Evolutionary conservation across 768 basidiomycete genomes (phyloP), one percentile per base, ranked within the genome.

Genomic region (Phallus indusiatus): DNA sequence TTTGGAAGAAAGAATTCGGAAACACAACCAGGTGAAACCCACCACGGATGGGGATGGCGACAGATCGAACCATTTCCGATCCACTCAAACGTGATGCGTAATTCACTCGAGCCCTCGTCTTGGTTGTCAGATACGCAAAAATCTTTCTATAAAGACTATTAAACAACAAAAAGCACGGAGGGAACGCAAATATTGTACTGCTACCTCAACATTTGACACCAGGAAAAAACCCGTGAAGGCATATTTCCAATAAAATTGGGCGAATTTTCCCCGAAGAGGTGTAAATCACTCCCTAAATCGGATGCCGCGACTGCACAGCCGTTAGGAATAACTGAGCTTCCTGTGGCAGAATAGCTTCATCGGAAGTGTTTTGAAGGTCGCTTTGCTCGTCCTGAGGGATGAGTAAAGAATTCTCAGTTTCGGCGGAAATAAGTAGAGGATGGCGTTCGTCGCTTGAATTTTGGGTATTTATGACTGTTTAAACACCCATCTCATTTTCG

Each of bases 291-390:
- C 9, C 22, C 21, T 12, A 57, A 36, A 57, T 22, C 17, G 47
- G 56, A 2, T 57, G 47, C 4, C 42, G 10, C 1, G 56, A 49
- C 18, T 57, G 47, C 8, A 48, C 24, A 24, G 56, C 47, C 33
- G 21, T 57, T 21, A 21, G 46, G 14, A 57, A 57, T 18, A 57
- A 33, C 24, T 14, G n/a, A 20, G 56, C 56, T 47, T 57, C 56
- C 5, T 17, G 14, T 8, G 56, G 42, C 9, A 57, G 14, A 22
- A 28, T 28, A 7, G 28, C 28, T 28, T 28, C 28, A 28, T 28
- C 28, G 2, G 7, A 28, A 28, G 28, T 7, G 28, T 7, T 7
- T 7, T 28, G 28, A 3, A 7, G 28, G 28, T 28, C 28, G 7
- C 2, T 28, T 3, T 28, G 2, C 7, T 7, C 28, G 28, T 28